Base-by-base conservation (phyloP, 305 asterid species). In the Petunia hybrid region DNA sequence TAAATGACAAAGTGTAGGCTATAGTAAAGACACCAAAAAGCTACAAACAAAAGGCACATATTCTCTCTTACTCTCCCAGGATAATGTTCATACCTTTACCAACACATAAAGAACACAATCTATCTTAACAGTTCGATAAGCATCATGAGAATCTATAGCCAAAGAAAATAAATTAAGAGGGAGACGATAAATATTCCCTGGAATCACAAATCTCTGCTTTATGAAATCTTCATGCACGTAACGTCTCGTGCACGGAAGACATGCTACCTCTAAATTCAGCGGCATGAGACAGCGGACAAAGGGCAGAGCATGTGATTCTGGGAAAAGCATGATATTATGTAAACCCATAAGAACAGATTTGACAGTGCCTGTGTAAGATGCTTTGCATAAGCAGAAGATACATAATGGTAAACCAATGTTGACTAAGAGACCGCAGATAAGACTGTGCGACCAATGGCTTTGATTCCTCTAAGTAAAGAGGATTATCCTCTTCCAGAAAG, bases 221-320 rank as follows among this genome's bases (percentile, higher is more conserved):
- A 70, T 79, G 76, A 83, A 76, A 79, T 81, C 91, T 85, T 86
- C 87, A 76, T 66, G 79, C 76, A 80, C 86, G 86, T 14, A 22
- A 56, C 62, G 6, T 91, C 89, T 89, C 95, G 90, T 90, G 91
- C 81, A 86, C 83, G 85, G 80, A 84, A 88, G 83, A 87, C 84
- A 81, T 41, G 80, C 86, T 85, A 86, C 84, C 59, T 71, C 83
- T 81, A 87, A 85, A 91, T 90, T 88, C 92, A 86, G 90, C 92
- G 73, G 87, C 94, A 90, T 90, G 93, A 90, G 91, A 90, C 85
- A 83, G 77, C 74, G 79, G 86, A 81, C 87, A 88, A 87, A 83
- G 88, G 82, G 87, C 31, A 56, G 62, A 56, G 8, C 31, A 4
- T 5, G 62, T 56, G 31, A 56, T 56, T 14, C 62, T 56, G 87